Evolutionary conservation across 1,284 basidiomycete species (phyloP), one percentile per base, ranked within the genome.

Genomic region (Sporisorium exsertum): DNA sequence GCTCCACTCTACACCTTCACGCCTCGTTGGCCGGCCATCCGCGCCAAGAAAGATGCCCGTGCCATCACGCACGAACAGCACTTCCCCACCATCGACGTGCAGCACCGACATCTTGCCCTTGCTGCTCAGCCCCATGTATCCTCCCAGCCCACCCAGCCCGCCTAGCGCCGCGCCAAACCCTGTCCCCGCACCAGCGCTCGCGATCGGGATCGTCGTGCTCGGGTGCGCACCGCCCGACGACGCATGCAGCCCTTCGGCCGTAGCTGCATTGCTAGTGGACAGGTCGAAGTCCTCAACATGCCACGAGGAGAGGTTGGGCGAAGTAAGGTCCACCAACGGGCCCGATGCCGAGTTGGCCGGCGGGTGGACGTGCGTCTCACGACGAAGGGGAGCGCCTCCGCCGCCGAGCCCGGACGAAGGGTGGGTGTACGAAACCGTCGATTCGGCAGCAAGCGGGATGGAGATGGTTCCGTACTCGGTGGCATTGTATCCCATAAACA

Each of bases 51-150:
- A 90, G 29, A 92, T 87, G 0, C 93, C 77, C 18, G 67, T 58
- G 5, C 57, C 64, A 52, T 69, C 73, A 1, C 72, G 54, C 0
- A 71, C 68, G 18, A 81, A 72, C 26, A 81, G 58, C 22, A 81
- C 65, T 43, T 78, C 73, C 10, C 65, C 89, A 2, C 91, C 91
- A 40, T 85, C 88, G 27, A 92, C 87, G 18, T 88, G 89, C 2
- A 91, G 87, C 3, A 91, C 88, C 6, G 93, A 91, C 13, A 86
- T 81, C 74, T 91, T 93, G 5, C 89, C 88, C 81, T 91, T 93
- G 12, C 79, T 52, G 65, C 92, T 92, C 42, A 95, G 87, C 13
- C 92, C 93, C 90, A 97, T 94, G 82, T 96, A 95, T 13, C 93
- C 93, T 12, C 93, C 92, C 18, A 95, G 86, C 1, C 93, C 93